Evolutionary conservation across 2,329 filamentous ascomycete genomes (phyloP), one percentile per base, ranked within the genome.

Genomic region (Cladosporium sphaerospermum): DNA sequence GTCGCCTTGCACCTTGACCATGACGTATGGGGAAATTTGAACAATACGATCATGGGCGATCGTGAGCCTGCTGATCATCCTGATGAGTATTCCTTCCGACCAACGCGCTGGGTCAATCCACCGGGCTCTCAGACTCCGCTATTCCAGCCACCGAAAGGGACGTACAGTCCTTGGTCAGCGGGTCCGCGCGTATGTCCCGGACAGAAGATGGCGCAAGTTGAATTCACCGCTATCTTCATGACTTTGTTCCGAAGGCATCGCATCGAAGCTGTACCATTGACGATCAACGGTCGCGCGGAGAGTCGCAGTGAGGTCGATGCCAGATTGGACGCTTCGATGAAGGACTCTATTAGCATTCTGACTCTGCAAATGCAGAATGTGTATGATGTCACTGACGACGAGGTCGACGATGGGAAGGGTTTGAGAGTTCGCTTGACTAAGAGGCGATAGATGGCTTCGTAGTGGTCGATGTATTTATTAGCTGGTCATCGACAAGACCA

Each of bases 181-280:
- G 78, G 78, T 0, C 75, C 77, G 9, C 62, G 78, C 4, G 64
- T 75, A 3, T 81, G 78, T 59, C 76, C 77, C 0, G 78, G 78
- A 1, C 70, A 75, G 67, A 79, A 79, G 59, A 77, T 81, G 69
- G 69, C 77, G 1, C 75, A 81, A 63, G 78, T 81, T 2, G 78
- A 81, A 61, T 79, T 80, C 61, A 71, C 73, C 3, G 72, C 70
- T 10, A 71, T 75, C 2, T 59, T 81, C 19, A 61, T 71, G 53
- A 68, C 69, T 2, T 57, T 78, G 10, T 60, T 66, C 23, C 44
- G 61, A 14, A 53, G 52, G 40, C 53, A 59, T 49, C 43, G 56
- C 5, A 53, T 66, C 9, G 58, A 62, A 28, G 62, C 57, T 14
- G 59, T 62, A 19, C 47, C 57, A 14, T 41, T 61, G 16, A 40